Percentiles rank a stretch among this genome's conserved stretches.
Conservation (phyloP, 805 yeast genomes). For the Kuraishia hungarica region DNA sequence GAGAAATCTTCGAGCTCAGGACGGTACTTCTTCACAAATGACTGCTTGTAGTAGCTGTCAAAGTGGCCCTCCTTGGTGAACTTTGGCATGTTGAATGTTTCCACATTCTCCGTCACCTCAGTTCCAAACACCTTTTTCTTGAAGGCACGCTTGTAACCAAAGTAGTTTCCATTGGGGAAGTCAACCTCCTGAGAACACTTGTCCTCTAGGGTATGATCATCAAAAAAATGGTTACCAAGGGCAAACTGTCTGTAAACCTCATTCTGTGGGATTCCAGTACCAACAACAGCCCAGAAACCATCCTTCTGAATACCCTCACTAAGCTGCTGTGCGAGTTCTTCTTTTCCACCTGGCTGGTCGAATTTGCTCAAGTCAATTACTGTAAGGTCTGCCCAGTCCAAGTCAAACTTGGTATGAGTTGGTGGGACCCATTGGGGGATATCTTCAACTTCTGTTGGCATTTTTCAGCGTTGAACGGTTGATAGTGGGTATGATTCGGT, state of each 20-base stretch:
- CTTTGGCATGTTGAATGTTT: slow-evolving; percentile 25
- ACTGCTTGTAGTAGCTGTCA: slow-evolving; percentile 13
- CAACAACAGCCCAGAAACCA: slow-evolving; percentile 25
- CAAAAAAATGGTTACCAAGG: slow-evolving; percentile 21
- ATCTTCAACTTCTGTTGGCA: background rate
- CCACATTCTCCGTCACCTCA: slow-evolving; percentile 22
- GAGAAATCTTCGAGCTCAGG: slow-evolving; percentile 17
- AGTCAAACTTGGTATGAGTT: slow-evolving; percentile 15
- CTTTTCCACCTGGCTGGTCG: slow-evolving; percentile 20
- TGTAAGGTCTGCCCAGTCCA: slow-evolving; percentile 25
- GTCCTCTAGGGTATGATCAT: slow-evolving; percentile 19
- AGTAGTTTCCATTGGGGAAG: slow-evolving; percentile 22
- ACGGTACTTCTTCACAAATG: slow-evolving; percentile 17
- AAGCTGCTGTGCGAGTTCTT: slow-evolving; percentile 20
- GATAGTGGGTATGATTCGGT: no score
- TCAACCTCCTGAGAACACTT: slow-evolving; percentile 18
- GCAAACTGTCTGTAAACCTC: slow-evolving; percentile 20
- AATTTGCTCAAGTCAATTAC: slow-evolving; percentile 20
- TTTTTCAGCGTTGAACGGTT: no score
- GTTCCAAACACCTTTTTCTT: slow-evolving; percentile 24
- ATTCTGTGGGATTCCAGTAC: slow-evolving; percentile 18
- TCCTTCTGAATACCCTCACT: slow-evolving; percentile 20
- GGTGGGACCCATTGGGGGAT: slow-evolving; percentile 16
- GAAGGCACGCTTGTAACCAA: slow-evolving; percentile 24
- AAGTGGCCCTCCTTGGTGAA: slow-evolving; percentile 14